A percentile compares a stretch with the other conserved stretches of the same genome.
phyloP scores from a whole-genome alignment of 2,329 filamentous ascomycete genomes.

The Diplocarpon mali region DNA sequence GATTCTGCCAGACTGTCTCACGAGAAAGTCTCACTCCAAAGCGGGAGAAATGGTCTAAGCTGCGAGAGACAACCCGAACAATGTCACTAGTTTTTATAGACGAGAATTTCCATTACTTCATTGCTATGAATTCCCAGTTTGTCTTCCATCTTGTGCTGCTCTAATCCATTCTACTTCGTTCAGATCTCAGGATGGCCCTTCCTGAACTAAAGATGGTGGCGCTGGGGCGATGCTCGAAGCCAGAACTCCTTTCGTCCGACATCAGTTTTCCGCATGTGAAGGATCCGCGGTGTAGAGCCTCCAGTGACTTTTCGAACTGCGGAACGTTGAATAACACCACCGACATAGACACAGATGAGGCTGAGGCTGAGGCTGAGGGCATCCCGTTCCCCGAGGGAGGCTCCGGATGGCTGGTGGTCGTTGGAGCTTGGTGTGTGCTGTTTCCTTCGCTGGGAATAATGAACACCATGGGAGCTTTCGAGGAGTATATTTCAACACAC shows the following conservation, averaged over 20 bases:
- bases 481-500: constrained; percentile 3
- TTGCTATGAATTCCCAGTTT: too few relatives aligned
- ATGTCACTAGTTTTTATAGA: too few relatives aligned
- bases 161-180: too few relatives aligned
- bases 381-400: constrained; percentile 1
- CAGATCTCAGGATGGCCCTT: too few relatives aligned
- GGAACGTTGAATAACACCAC: neutral
- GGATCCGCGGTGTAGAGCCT: neutral
- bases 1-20: constrained; percentile 2
- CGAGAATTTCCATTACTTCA: too few relatives aligned
- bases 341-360: neutral
- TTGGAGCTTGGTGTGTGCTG: constrained; percentile 1
- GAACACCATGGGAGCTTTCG: constrained; percentile 3
- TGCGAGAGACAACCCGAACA: too few relatives aligned
- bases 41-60: neutral
- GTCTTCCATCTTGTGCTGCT: too few relatives aligned
- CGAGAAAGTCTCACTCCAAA: neutral
- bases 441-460: neutral
- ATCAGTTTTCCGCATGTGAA: neutral
- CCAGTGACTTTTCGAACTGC: neutral
- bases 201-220: neutral
- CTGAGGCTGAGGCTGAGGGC: neutral
- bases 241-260: neutral
- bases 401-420: neutral
- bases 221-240: neutral